A percentile compares a stretch with the other conserved stretches of the same genome.
These are phyloP conservation scores for Sporothrix protearum DNA, from an alignment of 2,329 filamentous ascomycete species.

Conservation along the genomic window DNA sequence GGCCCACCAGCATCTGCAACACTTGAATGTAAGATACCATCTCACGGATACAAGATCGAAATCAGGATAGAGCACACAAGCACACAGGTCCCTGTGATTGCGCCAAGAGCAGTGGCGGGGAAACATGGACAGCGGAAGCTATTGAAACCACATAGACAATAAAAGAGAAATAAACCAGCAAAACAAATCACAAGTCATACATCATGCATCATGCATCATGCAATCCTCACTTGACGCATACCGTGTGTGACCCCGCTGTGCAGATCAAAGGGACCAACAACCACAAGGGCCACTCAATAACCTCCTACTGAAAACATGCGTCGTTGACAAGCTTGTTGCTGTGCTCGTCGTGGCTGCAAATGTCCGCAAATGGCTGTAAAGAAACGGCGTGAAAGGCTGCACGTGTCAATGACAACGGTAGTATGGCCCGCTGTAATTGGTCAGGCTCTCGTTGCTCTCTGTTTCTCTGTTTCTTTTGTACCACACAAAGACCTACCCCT, in stretches of 20 bases:
- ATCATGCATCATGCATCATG: too few relatives aligned
- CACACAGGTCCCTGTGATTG: not conserved
- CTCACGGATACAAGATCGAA: not conserved
- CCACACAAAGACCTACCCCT: not conserved
- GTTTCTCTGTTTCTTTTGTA: not conserved
- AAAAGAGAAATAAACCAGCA: not conserved
- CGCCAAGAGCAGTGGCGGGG: not conserved
- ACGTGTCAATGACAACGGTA: constrained; percentile 11
- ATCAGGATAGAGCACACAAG: not conserved
- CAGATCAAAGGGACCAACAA: not conserved
- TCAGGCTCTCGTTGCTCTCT: not conserved
- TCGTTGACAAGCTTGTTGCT: not conserved
- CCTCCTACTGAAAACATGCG: constrained; percentile 9
- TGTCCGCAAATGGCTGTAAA: not conserved
- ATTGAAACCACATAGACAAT: not conserved
- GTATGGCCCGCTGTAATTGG: constrained; percentile 12
- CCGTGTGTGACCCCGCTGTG: not conserved
- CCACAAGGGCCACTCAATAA: not conserved
- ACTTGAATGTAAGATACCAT: not conserved
- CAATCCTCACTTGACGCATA: not conserved
- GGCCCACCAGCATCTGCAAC: not conserved
- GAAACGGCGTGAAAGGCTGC: constrained; percentile 2
- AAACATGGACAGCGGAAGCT: not conserved
- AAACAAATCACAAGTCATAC: not conserved
- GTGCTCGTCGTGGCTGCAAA: not conserved